phyloP scores from a whole-genome alignment of 2,329 filamentous ascomycete species.

The Fusarium praegraminearum region DNA sequence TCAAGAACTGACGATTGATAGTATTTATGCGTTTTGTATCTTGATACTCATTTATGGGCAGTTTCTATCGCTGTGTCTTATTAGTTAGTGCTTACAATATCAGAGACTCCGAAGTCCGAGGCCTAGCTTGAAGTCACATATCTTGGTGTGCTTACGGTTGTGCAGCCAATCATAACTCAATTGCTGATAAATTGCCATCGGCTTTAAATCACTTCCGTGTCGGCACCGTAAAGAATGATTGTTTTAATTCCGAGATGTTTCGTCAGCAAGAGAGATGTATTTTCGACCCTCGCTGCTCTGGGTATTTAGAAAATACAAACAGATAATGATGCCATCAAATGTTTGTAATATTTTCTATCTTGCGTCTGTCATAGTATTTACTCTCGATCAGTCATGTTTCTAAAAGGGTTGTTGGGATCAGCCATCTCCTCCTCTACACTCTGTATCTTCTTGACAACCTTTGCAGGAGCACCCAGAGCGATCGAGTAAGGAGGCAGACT shows the following conservation, averaged over 20 bases:
- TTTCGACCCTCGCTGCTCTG: too few species aligned
- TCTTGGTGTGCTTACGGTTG: neutral
- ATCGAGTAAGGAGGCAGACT: slow-evolving; percentile 62
- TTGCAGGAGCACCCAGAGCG: slow-evolving; percentile 62
- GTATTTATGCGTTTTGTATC: neutral
- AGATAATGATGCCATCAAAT: neutral
- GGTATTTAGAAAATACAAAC: neutral
- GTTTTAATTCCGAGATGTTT: neutral
- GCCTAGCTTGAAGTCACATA: neutral
- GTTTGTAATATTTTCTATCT: neutral
- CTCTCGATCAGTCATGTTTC: slow-evolving; percentile 47
- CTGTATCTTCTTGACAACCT: slow-evolving; percentile 61
- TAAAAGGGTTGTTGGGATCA: slow-evolving; percentile 44
- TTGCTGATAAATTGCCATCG: neutral
- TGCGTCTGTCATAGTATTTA: neutral
- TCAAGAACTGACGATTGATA: neutral
- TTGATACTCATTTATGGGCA: neutral
- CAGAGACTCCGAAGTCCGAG: neutral
- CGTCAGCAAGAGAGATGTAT: neutral
- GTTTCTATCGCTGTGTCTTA: neutral
- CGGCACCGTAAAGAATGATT: neutral
- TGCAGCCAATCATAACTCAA: neutral
- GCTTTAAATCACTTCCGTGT: neutral
- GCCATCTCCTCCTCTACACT: slow-evolving; percentile 50
- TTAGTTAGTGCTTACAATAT: slow-evolving; percentile 2